phyloP scores from a whole-genome alignment of 192 early-diverging fungal species.

The Coemansia sp. region DNA sequence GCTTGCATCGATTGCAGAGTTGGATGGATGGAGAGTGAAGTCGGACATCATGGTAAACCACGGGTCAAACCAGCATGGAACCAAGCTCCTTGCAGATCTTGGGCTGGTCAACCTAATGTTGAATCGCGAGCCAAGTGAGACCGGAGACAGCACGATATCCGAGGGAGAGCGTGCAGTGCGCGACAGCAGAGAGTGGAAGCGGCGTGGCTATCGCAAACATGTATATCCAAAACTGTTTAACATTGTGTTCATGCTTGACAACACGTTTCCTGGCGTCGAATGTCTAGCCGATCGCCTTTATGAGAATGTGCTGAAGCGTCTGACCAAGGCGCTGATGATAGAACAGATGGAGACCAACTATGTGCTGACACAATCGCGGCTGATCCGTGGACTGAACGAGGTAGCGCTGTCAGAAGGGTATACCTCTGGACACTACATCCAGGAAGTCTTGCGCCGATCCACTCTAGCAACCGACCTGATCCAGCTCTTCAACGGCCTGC shows the following conservation, averaged over 20 bases:
- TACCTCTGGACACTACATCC: constrained; percentile 29
- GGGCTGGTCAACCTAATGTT: constrained; percentile 50
- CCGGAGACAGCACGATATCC: constrained; percentile 50
- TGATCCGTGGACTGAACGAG: constrained; percentile 50
- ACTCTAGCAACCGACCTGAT: constrained; percentile 42
- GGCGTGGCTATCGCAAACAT: constrained; percentile 41
- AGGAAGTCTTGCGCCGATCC: constrained; percentile 23
- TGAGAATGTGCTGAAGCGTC: constrained; percentile 41
- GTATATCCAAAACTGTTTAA: constrained; percentile 47
- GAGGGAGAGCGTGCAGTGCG: constrained; percentile 55
- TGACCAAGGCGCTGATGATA: constrained; percentile 51
- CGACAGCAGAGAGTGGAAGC: constrained; percentile 54
- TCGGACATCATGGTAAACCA: constrained; percentile 26
- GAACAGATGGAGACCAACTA: constrained; percentile 55
- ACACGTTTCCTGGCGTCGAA: constrained; percentile 41
- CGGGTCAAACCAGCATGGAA: constrained; percentile 27
- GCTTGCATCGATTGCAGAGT: constrained; percentile 32
- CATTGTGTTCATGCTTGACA: constrained; percentile 55
- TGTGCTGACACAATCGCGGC: constrained; percentile 43
- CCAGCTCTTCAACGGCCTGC: constrained; percentile 46
- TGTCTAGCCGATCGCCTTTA: constrained; percentile 48
- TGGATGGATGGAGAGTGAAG: constrained; percentile 47
- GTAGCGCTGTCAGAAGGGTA: constrained; percentile 25
- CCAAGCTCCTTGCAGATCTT: constrained; percentile 46
- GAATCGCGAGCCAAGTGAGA: constrained; percentile 54